Evolutionary conservation across 495 filamentous ascomycete genomes (phyloP).

Genomic region (Sabuloglossum arenarium): DNA sequence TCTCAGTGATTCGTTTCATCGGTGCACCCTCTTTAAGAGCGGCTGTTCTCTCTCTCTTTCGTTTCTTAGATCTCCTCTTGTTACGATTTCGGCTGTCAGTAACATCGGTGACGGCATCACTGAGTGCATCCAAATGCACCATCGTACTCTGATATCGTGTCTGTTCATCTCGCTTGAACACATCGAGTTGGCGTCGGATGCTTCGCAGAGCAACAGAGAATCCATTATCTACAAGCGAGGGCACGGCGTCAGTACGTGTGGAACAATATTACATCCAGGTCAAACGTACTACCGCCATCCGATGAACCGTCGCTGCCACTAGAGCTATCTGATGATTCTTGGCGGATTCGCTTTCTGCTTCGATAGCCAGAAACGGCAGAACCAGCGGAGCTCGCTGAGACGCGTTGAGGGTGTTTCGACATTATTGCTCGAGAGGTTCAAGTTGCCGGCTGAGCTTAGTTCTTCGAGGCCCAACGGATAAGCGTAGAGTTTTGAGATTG

Average conservation of each 20-base stretch:
- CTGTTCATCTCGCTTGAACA: neutral
- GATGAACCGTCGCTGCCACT: neutral
- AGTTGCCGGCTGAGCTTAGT: too few relatives aligned
- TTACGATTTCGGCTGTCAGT: neutral
- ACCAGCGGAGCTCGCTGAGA: neutral
- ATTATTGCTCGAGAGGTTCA: neutral
- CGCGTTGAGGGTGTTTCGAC: neutral
- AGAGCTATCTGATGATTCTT: neutral
- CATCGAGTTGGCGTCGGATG: neutral
- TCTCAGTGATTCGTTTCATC: neutral
- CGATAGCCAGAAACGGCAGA: neutral
- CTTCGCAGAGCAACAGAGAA: neutral
- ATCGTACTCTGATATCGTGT: neutral
- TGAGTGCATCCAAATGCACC: neutral
- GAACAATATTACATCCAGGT: too few relatives aligned
- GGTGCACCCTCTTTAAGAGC: neutral
- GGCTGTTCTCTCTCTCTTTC: neutral
- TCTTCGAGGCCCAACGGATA: too few relatives aligned
- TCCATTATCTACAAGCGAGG: neutral
- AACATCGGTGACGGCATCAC: neutral
- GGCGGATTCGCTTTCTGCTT: neutral
- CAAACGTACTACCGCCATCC: neutral
- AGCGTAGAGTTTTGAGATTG: too few relatives aligned
- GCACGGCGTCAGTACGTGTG: neutral
- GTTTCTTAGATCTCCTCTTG: neutral